Evolutionary conservation across 1,139 yeast species (phyloP).

Genomic region (Saccharomycopsis crataegensis): DNA sequence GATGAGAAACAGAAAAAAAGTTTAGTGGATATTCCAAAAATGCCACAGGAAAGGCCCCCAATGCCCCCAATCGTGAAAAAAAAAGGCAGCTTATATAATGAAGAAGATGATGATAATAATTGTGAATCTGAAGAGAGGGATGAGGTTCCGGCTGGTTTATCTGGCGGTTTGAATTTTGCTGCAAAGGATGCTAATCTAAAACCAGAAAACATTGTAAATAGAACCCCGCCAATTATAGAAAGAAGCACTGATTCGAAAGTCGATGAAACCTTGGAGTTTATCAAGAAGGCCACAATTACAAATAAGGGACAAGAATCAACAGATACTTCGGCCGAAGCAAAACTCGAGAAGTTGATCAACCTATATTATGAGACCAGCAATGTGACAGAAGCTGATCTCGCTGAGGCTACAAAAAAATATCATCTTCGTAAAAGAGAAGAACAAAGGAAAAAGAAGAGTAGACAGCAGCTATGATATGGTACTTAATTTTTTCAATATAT

Average conservation of each 20-base stretch:
- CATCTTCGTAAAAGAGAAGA: neutral
- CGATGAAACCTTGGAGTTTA: neutral
- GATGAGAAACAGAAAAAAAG: neutral
- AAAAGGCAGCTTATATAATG: neutral
- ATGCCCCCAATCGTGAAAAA: neutral
- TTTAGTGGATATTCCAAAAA: neutral
- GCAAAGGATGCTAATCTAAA: neutral
- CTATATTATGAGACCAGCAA: neutral
- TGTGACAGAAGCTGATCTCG: neutral
- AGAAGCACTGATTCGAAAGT: too few species aligned
- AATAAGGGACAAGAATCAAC: neutral
- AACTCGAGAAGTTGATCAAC: neutral
- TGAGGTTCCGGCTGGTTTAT: neutral
- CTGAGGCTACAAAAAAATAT: neutral
- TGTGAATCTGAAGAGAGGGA: neutral
- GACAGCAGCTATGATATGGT: too few species aligned
- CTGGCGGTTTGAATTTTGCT: neutral
- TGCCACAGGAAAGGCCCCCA: neutral
- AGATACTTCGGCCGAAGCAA: neutral
- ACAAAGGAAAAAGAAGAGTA: neutral
- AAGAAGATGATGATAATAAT: neutral
- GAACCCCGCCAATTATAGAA: neutral
- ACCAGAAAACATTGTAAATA: neutral
- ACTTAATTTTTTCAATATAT: too few species aligned
- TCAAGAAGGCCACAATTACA: neutral